Base-by-base conservation (phyloP, 139 green algal species). In the Chlamydomonas sp. region DNA sequence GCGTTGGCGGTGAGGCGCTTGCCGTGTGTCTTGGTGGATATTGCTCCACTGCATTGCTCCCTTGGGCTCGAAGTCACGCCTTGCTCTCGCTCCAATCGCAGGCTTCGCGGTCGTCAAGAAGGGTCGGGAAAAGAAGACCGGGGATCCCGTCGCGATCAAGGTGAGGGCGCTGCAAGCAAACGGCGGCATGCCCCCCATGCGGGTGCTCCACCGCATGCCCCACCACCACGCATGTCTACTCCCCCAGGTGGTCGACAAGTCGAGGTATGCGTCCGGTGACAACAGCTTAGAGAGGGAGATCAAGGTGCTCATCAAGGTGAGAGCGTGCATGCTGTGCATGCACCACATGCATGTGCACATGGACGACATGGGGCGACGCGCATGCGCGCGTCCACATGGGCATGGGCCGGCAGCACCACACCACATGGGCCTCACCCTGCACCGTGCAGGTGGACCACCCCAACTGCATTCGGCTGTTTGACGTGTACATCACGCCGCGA, bases 51-150 rank as follows among this genome's bases (percentile, higher is more conserved):
- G n/a, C n/a, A n/a, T n/a, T n/a, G n/a, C n/a, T n/a, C n/a, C n/a
- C n/a, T n/a, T n/a, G n/a, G n/a, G n/a, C n/a, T n/a, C n/a, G n/a
- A n/a, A n/a, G n/a, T n/a, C n/a, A n/a, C n/a, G n/a, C n/a, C n/a
- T n/a, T n/a, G n/a, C n/a, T n/a, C n/a, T n/a, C n/a, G n/a, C n/a
- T 20, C 43, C 43, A 20, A 54, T 20, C 38, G n/a, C 77, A 91
- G 86, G 87, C 13, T 92, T 89, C 73, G 84, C 87, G 39, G 87
- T 92, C 3, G 87, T 92, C 24, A 92, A 92, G 70, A 84, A 83
- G 49, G 84, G 87, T n/a, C 73, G 74, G 13, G 84, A 92, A 76
- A 88, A 85, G 66, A 61, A 76, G 38, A 84, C 83, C 4, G 78
- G 76, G 0, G 77, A 86, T 63, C 73, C 71, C 4, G 84, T 92